Percentiles rank a stretch among this genome's conserved stretches.
phyloP scores from a whole-genome alignment of 768 basidiomycete genomes.

The Pisolithus tinctorius region DNA sequence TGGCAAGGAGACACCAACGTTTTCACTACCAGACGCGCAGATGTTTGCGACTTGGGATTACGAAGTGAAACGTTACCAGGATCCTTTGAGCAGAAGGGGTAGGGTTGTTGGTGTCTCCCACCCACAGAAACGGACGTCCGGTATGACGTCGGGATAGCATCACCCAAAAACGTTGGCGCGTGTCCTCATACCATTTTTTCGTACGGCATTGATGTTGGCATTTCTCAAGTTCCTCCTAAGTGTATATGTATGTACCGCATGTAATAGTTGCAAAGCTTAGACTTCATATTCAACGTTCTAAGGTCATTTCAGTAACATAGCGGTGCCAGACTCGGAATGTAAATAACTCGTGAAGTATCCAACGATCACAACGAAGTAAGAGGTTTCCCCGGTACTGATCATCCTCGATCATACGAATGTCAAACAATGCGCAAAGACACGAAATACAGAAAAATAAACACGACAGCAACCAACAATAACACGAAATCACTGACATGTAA shows the following conservation, averaged over 20 bases:
- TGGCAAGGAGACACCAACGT: constrained; percentile 23
- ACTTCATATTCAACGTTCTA: no score
- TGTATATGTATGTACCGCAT: no score
- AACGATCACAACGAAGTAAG: neutral
- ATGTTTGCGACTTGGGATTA: constrained; percentile 47
- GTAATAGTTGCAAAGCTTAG: no score
- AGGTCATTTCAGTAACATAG: no score
- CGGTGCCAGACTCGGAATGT: no score
- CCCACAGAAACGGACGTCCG: neutral
- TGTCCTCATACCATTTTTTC: no score
- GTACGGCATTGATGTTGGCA: no score
- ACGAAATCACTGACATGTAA: neutral
- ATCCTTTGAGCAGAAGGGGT: constrained; percentile 29
- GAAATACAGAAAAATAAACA: neutral
- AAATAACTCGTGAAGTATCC: no score
- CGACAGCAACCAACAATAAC: neutral
- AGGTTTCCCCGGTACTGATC: neutral
- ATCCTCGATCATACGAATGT: neutral
- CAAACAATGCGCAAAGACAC: neutral
- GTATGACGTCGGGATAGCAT: neutral
- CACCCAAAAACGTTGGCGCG: no score
- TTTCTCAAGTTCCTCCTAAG: no score
- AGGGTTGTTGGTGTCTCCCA: constrained; percentile 14
- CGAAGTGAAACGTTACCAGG: constrained; percentile 37
- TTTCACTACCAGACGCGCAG: constrained; percentile 39